These are phyloP conservation scores for Eucalyptus cladocalyx DNA, from an alignment of 345 rosid species.

Conservation along the genomic window DNA sequence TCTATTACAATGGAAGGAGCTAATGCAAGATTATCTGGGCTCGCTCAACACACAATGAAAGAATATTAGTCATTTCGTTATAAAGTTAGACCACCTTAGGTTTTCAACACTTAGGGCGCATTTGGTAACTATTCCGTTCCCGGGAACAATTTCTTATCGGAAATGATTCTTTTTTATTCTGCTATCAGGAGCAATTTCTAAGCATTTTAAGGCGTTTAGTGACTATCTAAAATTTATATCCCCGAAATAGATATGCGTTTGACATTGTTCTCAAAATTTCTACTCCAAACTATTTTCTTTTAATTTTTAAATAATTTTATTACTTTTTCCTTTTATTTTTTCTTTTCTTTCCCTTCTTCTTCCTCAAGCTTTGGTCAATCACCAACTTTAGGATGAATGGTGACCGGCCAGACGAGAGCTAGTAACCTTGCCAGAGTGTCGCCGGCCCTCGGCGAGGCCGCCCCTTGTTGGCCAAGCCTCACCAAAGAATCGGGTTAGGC, in stretches of 20 bases:
- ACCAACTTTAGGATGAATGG: rapidly evolving
- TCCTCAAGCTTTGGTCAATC: too few relatives aligned
- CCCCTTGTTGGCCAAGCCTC: too few relatives aligned
- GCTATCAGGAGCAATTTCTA: too few relatives aligned
- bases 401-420: rapidly evolving
- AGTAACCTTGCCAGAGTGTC: rapidly evolving
- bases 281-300: too few relatives aligned
- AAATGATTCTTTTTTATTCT: too few relatives aligned
- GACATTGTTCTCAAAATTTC: rapidly evolving
- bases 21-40: background rate
- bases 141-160: too few relatives aligned
- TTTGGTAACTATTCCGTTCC: rapidly evolving
- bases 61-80: background rate
- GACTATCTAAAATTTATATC: rapidly evolving
- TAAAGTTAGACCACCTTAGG: background rate
- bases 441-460: rapidly evolving
- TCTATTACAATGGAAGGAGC: background rate
- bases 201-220: rapidly evolving
- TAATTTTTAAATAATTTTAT: too few relatives aligned
- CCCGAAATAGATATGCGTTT: rapidly evolving
- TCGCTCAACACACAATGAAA: background rate
- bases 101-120: rapidly evolving
- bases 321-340: too few relatives aligned
- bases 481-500: rapidly evolving
- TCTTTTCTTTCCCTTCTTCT: too few relatives aligned